Evolutionary conservation across 768 basidiomycete species (phyloP).

Genomic region (Filobasidium wieringae): DNA sequence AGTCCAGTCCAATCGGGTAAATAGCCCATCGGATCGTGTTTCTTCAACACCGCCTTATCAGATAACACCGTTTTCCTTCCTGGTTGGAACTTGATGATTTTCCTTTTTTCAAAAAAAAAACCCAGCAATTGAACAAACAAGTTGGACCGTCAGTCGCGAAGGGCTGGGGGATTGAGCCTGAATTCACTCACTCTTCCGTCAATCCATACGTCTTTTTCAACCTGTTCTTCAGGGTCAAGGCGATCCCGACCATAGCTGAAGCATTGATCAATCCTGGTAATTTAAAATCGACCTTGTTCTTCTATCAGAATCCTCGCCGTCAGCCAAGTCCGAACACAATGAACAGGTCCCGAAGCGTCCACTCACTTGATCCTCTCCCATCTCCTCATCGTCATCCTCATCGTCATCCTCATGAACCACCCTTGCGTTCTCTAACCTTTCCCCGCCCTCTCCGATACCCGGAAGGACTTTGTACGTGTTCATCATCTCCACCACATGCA

Average conservation of each 20-base stretch:
- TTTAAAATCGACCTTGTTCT: neutral
- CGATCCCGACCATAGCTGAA: slow-evolving; percentile 67
- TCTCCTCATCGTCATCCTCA: neutral
- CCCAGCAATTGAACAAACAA: no score
- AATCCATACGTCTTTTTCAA: slow-evolving; percentile 71
- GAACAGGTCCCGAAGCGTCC: neutral
- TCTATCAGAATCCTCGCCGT: neutral
- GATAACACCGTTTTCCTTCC: slow-evolving; percentile 84
- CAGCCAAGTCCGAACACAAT: neutral
- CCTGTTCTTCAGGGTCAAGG: slow-evolving; percentile 76
- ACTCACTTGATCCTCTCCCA: neutral
- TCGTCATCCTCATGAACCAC: slow-evolving; percentile 1
- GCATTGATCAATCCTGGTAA: slow-evolving; percentile 23
- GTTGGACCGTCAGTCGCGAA: neutral
- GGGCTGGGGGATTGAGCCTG: neutral
- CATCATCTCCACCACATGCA: slow-evolving; percentile 58
- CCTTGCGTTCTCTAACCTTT: neutral
- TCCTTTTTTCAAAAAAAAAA: slow-evolving; percentile 45
- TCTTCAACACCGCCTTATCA: slow-evolving; percentile 62
- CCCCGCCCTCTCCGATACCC: neutral
- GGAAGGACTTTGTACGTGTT: slow-evolving; percentile 6
- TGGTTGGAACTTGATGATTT: slow-evolving; percentile 74
- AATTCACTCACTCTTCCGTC: slow-evolving; percentile 71
- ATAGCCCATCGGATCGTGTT: slow-evolving; percentile 47
- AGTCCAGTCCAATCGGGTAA: slow-evolving; percentile 63